Evolutionary conservation across 2,329 filamentous ascomycete genomes (phyloP), one percentile per base, ranked within the genome.

Genomic region (Cercospora citrullina): DNA sequence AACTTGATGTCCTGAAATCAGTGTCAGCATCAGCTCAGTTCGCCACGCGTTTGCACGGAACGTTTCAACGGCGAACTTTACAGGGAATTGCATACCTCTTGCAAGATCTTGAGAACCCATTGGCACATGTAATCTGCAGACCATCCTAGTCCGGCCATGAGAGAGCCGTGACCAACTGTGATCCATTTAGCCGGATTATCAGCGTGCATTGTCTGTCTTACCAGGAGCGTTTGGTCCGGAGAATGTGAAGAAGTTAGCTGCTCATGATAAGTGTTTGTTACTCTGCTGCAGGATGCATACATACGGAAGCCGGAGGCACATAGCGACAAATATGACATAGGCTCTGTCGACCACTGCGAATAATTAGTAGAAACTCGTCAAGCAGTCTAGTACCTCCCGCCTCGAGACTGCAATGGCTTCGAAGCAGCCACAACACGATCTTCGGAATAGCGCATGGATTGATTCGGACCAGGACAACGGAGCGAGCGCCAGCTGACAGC

Each of bases 61-160:
- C 14, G 28, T 57, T 31, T 30, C 53, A 30, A 45, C 59, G 23
- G 9, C 5, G 33, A 16, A 16, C 26, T 16, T 10, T 14, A 42
- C 33, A 21, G 26, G 12, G 28, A 58, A 23, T 5, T 30, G 21
- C 57, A 60, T 61, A 61, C 59, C 59, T 77, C 74, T 55, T 69
- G 65, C 14, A 72, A 67, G 5, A 77, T 75, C 69, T 77, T 77
- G 21, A 70, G 64, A 10, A 75, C 68, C 75, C 75, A 77, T 58
- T 74, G 69, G 10, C 71, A 72, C 57, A 77, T 77, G 63, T 73
- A 77, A 36, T 75, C 74, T 18, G 74, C 75, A 12, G 30, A 63
- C 71, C 73, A 73, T 63, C 72, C 63, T 18, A 74, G 53, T n/a
- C 72, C 68, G 26, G 72, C 72, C 71, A 76, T 73, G 6, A 76